Percentiles rank a stretch among this genome's conserved stretches.
phyloP scores from a whole-genome alignment of 164 flowering plant genomes.

The Magnolia officinalis region DNA sequence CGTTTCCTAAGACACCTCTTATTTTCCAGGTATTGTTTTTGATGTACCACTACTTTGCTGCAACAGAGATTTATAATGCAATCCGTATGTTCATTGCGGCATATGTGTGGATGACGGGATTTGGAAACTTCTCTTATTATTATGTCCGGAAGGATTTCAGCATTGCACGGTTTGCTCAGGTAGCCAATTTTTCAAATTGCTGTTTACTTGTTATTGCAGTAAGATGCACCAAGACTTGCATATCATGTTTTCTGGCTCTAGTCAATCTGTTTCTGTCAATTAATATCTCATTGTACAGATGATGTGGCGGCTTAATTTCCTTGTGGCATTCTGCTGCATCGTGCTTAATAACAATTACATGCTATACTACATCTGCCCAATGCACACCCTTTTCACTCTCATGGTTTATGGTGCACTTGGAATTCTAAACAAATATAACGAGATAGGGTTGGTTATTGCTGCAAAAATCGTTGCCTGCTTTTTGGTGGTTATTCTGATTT shows the following conservation, averaged over 20 bases:
- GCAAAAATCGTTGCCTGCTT: constrained; percentile 69
- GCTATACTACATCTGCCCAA: constrained; percentile 97
- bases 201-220: neutral
- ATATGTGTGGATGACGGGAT: constrained; percentile 99
- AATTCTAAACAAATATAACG: constrained; percentile 78
- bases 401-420: constrained; percentile 98
- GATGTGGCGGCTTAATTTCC: constrained; percentile 99
- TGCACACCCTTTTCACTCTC: constrained; percentile 98
- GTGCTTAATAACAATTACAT: constrained; percentile 80
- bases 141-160: constrained; percentile 92
- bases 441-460: constrained; percentile 70
- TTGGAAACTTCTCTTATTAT: constrained; percentile 95
- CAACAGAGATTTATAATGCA: constrained; percentile 87
- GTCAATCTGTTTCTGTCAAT: constrained; percentile 14
- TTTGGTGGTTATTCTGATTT: constrained; percentile 71
- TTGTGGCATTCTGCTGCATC: constrained; percentile 79
- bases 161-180: constrained; percentile 93
- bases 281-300: constrained; percentile 50
- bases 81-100: constrained; percentile 89
- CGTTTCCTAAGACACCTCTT: neutral
- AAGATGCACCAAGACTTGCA: neutral
- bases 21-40: constrained; percentile 83
- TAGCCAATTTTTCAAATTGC: constrained; percentile 13
- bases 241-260: constrained; percentile 1
- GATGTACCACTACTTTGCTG: constrained; percentile 98